These are phyloP conservation scores for Omphalotus olearius DNA, from an alignment of 1,284 basidiomycete genomes.

Conservation along the genomic window DNA sequence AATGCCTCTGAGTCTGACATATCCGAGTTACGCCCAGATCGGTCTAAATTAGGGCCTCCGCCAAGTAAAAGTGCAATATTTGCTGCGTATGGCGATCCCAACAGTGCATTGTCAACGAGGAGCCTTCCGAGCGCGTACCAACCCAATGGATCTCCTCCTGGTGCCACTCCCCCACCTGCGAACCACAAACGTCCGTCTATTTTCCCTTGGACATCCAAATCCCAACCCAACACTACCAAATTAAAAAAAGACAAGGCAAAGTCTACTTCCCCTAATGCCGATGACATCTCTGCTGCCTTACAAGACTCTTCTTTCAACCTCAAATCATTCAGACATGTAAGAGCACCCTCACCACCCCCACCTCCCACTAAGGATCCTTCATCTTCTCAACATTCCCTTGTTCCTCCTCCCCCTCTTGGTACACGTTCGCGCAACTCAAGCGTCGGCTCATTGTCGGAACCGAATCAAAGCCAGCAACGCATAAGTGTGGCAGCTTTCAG, in stretches of 20 bases:
- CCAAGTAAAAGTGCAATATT: constrained; percentile 57
- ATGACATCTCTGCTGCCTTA: constrained; percentile 20
- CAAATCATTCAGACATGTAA: constrained; percentile 65
- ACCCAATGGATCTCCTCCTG: constrained; percentile 22
- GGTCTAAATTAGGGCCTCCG: constrained; percentile 38
- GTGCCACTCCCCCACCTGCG: constrained; percentile 20
- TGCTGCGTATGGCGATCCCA: constrained; percentile 42
- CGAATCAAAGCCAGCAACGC: constrained; percentile 52
- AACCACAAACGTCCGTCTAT: constrained; percentile 27
- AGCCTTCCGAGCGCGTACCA: constrained; percentile 45
- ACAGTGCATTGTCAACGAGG: constrained; percentile 49
- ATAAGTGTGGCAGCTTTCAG: constrained; percentile 77
- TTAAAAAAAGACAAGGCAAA: constrained; percentile 32
- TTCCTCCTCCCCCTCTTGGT: constrained; percentile 19
- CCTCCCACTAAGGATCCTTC: constrained; percentile 17
- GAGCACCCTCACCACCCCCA: constrained; percentile 30
- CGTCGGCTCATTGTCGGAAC: constrained; percentile 35
- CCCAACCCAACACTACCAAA: constrained; percentile 19
- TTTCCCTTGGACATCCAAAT: constrained; percentile 34
- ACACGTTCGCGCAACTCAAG: constrained; percentile 52
- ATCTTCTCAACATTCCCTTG: constrained; percentile 21
- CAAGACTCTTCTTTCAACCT: constrained; percentile 47
- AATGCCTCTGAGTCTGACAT: constrained; percentile 26
- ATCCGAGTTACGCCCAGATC: constrained; percentile 16
- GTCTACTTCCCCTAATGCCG: constrained; percentile 23